Percentiles rank a stretch among this genome's conserved stretches.
Conservation (phyloP, 176 grass and related monocot species). For the Oryza australiensis region DNA sequence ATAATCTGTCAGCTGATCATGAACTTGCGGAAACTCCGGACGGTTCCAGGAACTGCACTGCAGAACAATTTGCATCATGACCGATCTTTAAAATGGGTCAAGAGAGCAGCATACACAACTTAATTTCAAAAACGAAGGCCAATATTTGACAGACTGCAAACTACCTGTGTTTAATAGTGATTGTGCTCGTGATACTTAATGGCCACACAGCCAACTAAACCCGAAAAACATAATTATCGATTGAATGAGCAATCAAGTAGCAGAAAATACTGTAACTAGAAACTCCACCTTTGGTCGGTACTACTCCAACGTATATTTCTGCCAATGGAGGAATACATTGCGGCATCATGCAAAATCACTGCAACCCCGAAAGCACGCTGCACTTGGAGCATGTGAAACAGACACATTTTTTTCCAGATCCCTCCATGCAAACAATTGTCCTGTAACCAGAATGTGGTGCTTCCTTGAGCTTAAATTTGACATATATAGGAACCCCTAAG, state of each 20-base stretch:
- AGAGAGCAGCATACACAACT: neutral
- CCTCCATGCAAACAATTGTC: slow-evolving; percentile 21
- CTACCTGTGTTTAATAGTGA: neutral
- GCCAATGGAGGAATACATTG: neutral
- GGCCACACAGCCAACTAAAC: neutral
- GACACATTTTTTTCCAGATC: neutral
- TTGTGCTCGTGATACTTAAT: neutral
- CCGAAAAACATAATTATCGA: neutral
- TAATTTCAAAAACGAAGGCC: neutral
- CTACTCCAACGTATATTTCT: neutral
- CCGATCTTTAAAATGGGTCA: neutral
- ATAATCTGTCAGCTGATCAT: neutral
- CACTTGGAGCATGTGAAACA: slow-evolving; percentile 18
- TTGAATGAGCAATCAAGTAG: neutral
- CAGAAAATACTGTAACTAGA: neutral
- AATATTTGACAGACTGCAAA: neutral
- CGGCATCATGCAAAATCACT: neutral
- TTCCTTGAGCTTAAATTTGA: slow-evolving; percentile 17
- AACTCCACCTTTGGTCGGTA: slow-evolving; percentile 10
- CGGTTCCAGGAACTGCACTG: neutral
- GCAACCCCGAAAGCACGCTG: slow-evolving; percentile 14
- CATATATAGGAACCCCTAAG: neutral
- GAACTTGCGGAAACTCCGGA: neutral
- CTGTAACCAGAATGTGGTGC: slow-evolving; percentile 23
- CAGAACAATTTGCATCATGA: neutral